Evolutionary conservation across 2,329 filamentous ascomycete species (phyloP).

Genomic region (Botrytis paeoniae): DNA sequence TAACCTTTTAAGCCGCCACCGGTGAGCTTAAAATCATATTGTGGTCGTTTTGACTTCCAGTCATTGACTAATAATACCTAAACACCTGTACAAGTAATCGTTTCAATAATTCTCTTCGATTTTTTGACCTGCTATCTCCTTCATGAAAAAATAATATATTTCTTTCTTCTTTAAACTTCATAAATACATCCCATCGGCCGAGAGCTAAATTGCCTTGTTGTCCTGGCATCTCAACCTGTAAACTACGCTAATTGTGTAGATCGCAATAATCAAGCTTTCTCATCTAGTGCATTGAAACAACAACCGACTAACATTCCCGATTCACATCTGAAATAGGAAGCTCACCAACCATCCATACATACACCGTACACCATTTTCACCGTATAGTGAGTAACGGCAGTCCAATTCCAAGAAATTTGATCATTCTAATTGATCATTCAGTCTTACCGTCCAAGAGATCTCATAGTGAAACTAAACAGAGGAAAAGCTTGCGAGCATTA

Average conservation of each 20-base stretch:
- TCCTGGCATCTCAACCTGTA: not conserved
- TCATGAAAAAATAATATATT: not conserved
- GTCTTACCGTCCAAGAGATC: not conserved
- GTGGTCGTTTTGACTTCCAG: not conserved
- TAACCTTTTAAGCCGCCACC: not conserved
- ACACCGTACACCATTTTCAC: conserved; percentile 1
- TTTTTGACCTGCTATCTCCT: not conserved
- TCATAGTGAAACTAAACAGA: not conserved
- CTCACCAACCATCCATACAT: conserved; percentile 16
- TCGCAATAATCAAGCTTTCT: conserved; percentile 17
- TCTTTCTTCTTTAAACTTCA: not conserved
- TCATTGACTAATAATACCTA: not conserved
- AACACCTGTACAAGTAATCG: not conserved
- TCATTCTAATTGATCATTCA: conserved; percentile 7
- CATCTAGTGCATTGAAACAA: conserved; percentile 8
- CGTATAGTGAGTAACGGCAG: not conserved
- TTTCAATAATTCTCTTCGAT: not conserved
- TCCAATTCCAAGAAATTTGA: not conserved
- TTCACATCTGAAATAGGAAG: conserved; percentile 19
- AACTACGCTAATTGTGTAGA: conserved; percentile 1
- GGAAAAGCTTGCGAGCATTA: conserved; percentile 5
- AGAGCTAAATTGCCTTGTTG: not conserved
- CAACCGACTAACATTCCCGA: conserved; percentile 16
- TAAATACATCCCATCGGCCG: not conserved
- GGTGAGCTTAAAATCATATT: not conserved